A percentile compares a stretch with the other conserved stretches of the same genome.
These are phyloP conservation scores for Tricholoma bakamatsutake DNA, from an alignment of 768 basidiomycete genomes.

Conservation along the genomic window DNA sequence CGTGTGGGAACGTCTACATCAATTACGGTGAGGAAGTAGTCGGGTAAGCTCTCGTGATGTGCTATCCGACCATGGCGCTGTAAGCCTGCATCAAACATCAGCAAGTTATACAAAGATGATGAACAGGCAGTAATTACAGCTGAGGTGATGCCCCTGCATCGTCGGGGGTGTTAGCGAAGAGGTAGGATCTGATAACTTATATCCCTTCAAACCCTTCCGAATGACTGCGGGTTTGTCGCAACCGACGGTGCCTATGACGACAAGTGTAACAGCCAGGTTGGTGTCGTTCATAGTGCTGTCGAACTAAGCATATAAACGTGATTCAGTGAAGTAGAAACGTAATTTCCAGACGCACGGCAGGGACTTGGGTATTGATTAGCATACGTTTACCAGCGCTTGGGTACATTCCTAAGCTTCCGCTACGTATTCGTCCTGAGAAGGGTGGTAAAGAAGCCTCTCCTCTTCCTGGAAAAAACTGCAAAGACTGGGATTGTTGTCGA, in stretches of 20 bases:
- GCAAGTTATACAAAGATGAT: constrained; percentile 2
- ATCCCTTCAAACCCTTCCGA: constrained; percentile 64
- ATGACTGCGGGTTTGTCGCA: constrained; percentile 88
- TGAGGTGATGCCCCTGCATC: constrained; percentile 26
- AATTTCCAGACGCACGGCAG: constrained; percentile 16
- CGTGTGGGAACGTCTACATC: constrained; percentile 44
- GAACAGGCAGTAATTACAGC: constrained; percentile 27
- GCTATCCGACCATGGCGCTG: constrained; percentile 28
- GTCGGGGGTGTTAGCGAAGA: constrained; percentile 25
- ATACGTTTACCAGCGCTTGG: constrained; percentile 28
- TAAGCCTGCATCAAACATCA: constrained; percentile 19
- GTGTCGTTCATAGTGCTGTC: constrained; percentile 3
- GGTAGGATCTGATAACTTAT: constrained; percentile 42
- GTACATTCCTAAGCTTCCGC: constrained; percentile 55
- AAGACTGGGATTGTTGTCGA: constrained; percentile 32
- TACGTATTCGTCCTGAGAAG: constrained; percentile 43
- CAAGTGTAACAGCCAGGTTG: constrained; percentile 48
- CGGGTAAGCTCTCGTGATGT: constrained; percentile 31
- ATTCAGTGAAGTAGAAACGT: not conserved
- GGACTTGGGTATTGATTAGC: constrained; percentile 29
- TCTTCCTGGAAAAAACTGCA: constrained; percentile 29
- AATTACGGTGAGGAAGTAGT: constrained; percentile 43
- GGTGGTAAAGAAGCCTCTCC: constrained; percentile 14
- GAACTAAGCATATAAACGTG: not conserved
- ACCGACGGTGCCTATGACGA: constrained; percentile 69